These are phyloP conservation scores for Yarrowia keelungensis DNA, from an alignment of 805 yeast species.

Conservation along the genomic window DNA sequence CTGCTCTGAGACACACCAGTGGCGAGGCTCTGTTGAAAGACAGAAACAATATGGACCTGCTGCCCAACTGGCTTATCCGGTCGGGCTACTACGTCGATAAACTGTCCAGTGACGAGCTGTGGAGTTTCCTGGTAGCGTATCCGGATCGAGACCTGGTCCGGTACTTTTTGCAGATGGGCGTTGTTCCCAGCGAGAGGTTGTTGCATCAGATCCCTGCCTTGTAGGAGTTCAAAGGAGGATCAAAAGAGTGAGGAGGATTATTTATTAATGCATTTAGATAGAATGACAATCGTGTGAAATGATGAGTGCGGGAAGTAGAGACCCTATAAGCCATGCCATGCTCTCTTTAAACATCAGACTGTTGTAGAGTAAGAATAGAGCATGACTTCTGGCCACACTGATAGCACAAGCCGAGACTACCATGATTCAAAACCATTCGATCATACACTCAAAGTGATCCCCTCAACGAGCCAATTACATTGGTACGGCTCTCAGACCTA, in stretches of 20 bases:
- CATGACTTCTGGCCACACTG: too few relatives aligned
- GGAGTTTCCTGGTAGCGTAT: constrained; percentile 1
- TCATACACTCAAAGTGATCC: too few relatives aligned
- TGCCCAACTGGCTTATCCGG: constrained; percentile 26
- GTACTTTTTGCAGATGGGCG: constrained; percentile 11
- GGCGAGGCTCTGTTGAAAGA: not conserved
- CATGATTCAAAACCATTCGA: too few relatives aligned
- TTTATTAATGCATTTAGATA: constrained; percentile 6
- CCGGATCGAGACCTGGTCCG: not conserved
- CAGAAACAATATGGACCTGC: constrained; percentile 8
- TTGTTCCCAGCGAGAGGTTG: constrained; percentile 5
- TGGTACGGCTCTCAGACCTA: too few relatives aligned
- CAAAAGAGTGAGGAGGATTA: not conserved
- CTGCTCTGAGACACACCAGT: not conserved
- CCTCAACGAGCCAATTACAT: too few relatives aligned
- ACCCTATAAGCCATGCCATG: too few relatives aligned
- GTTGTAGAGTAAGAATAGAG: too few relatives aligned
- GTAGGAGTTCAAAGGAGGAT: not conserved
- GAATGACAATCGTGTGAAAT: too few relatives aligned
- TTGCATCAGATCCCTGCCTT: constrained; percentile 10
- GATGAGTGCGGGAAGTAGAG: too few relatives aligned
- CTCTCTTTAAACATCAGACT: too few relatives aligned
- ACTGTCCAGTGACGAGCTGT: constrained; percentile 8
- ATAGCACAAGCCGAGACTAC: too few relatives aligned
- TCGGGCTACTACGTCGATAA: constrained; percentile 26